These are phyloP conservation scores for Penicillium capsulatum DNA, from an alignment of 2,329 filamentous ascomycete species.

Conservation along the genomic window DNA sequence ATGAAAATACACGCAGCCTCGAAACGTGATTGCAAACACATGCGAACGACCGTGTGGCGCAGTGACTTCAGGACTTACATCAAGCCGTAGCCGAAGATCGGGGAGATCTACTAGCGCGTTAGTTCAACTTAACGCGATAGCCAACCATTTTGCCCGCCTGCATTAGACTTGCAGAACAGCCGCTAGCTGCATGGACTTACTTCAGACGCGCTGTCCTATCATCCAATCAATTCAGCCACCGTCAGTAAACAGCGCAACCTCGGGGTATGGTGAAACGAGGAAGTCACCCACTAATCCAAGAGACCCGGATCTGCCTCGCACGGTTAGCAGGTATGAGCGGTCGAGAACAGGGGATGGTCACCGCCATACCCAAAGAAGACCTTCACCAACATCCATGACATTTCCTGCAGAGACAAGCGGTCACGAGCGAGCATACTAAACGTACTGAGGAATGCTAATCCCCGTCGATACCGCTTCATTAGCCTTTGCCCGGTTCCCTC, in stretches of 20 bases:
- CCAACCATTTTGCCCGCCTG: conserved; percentile 36
- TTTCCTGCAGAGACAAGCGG: conserved; percentile 52
- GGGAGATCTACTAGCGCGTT: conserved; percentile 41
- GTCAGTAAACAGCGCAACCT: conserved; percentile 20
- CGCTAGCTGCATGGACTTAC: conserved; percentile 31
- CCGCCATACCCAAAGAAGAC: conserved; percentile 57
- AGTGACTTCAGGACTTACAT: conserved; percentile 32
- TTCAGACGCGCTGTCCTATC: conserved; percentile 37
- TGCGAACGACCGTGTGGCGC: conserved; percentile 29
- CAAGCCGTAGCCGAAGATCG: conserved; percentile 39
- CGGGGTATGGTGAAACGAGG: neutral
- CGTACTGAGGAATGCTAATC: conserved; percentile 74
- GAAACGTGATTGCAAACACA: conserved; percentile 36
- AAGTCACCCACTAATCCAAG: conserved; percentile 54
- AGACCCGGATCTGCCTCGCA: conserved; percentile 47
- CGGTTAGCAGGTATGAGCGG: conserved; percentile 24
- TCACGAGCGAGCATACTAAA: conserved; percentile 59
- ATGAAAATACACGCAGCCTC: conserved; percentile 5
- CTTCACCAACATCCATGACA: conserved; percentile 59
- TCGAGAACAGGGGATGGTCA: conserved; percentile 17
- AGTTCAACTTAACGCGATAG: conserved; percentile 34
- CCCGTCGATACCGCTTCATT: conserved; percentile 2
- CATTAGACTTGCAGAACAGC: conserved; percentile 32
- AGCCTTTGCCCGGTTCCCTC: conserved; percentile 2
- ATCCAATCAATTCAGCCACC: conserved; percentile 42